Conservation (phyloP, 2,329 filamentous ascomycete genomes). For the Verticillium nubilum region DNA sequence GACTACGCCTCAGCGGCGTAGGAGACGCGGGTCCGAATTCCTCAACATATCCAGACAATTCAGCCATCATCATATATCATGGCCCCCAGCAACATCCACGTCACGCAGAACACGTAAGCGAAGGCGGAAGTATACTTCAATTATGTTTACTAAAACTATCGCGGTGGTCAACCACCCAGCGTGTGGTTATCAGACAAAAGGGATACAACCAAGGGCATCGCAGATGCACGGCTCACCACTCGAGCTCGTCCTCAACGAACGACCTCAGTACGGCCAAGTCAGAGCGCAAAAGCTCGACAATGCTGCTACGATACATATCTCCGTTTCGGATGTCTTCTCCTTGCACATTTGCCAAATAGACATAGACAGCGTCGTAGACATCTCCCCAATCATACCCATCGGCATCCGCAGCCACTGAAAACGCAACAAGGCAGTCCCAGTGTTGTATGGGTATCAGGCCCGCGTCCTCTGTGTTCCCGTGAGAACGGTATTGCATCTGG, state of each 20-base stretch:
- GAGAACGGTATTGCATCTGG: not conserved
- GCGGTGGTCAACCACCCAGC: not conserved
- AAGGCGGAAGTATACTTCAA: not conserved
- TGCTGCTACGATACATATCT: not conserved
- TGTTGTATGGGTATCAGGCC: not conserved
- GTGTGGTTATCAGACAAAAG: not conserved
- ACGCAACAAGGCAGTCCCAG: not conserved
- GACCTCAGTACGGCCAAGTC: not conserved
- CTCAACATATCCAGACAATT: too few relatives aligned
- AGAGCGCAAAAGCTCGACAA: not conserved
- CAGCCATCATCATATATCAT: too few relatives aligned
- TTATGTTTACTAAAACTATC: not conserved
- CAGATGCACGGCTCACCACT: not conserved
- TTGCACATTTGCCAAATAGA: not conserved
- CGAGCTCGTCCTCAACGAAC: not conserved
- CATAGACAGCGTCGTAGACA: not conserved
- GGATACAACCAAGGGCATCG: not conserved
- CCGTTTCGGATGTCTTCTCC: not conserved
- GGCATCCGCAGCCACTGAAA: not conserved
- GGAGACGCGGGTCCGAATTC: too few relatives aligned
- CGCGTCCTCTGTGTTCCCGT: not conserved
- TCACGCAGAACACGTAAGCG: not conserved
- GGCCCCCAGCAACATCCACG: not conserved
- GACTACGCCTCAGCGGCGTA: conserved; percentile 23
- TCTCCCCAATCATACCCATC: not conserved